phyloP scores from a whole-genome alignment of 306 rosid species.

The Amphicarpaea edgeworthii region DNA sequence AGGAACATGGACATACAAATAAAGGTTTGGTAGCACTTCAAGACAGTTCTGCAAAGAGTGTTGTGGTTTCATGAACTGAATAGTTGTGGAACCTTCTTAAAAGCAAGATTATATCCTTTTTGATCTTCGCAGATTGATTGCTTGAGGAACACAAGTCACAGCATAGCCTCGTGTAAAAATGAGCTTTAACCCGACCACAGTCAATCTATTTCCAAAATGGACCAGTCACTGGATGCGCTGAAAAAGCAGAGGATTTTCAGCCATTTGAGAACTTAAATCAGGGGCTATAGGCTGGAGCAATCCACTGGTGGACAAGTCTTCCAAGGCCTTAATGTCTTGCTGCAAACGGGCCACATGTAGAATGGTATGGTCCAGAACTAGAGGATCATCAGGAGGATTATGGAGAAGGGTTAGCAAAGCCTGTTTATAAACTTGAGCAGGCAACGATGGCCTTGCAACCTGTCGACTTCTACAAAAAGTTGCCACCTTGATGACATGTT shows the following conservation, averaged over 20 bases:
- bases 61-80: constrained; percentile 17
- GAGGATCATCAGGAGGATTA: constrained; percentile 72
- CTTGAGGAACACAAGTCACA: constrained; percentile 33
- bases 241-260: constrained; percentile 54
- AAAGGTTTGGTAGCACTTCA: constrained; percentile 15
- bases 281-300: constrained; percentile 66
- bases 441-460: constrained; percentile 66
- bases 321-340: constrained; percentile 69
- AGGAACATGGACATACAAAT: constrained; percentile 5
- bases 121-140: constrained; percentile 14
- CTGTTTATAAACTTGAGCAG: constrained; percentile 75
- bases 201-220: constrained; percentile 24
- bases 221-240: constrained; percentile 53
- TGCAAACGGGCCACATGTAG: constrained; percentile 65
- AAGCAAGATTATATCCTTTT: constrained; percentile 7
- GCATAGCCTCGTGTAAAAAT: constrained; percentile 26
- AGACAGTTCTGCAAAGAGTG: background rate
- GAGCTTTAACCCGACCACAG: constrained; percentile 28
- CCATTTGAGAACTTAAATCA: constrained; percentile 61
- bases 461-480: constrained; percentile 65
- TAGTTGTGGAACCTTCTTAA: constrained; percentile 13
- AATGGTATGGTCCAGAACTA: constrained; percentile 72
- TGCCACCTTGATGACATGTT: constrained; percentile 82
- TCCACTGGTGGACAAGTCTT: constrained; percentile 69
- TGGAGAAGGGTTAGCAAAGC: constrained; percentile 67